phyloP scores from a whole-genome alignment of 2,329 filamentous ascomycete genomes.

The Rugonectria rugulosa region DNA sequence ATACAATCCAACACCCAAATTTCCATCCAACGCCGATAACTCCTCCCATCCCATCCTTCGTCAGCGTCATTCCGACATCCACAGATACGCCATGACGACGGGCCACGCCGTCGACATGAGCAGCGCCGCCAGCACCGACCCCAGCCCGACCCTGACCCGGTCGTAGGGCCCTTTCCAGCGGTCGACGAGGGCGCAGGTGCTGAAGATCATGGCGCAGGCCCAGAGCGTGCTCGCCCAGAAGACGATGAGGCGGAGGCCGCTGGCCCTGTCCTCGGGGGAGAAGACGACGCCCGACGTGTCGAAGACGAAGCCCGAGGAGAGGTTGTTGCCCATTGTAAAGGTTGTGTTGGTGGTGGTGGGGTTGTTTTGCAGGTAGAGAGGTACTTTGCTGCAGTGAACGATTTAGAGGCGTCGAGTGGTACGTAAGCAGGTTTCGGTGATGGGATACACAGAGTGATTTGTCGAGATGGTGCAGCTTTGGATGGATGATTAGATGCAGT shows the following conservation, averaged over 20 bases:
- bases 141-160: constrained; percentile 39
- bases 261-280: constrained; percentile 40
- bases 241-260: constrained; percentile 44
- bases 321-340: constrained; percentile 49
- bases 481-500: constrained; percentile 6
- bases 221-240: constrained; percentile 48
- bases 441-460: not conserved
- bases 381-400: not conserved
- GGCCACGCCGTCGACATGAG: constrained; percentile 48
- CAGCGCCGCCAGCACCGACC: constrained; percentile 42
- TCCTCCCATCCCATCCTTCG: not conserved
- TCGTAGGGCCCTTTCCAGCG: constrained; percentile 52
- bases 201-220: constrained; percentile 51
- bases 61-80: constrained; percentile 27
- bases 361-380: no score
- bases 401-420: not conserved
- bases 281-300: constrained; percentile 48
- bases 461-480: not conserved
- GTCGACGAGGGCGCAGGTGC: constrained; percentile 50
- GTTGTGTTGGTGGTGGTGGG: not conserved
- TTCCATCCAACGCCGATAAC: not conserved
- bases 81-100: constrained; percentile 45
- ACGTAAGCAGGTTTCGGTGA: not conserved
- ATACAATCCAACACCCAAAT: not conserved
- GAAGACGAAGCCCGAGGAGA: constrained; percentile 47